Evolutionary conservation across 805 yeast species (phyloP).

Genomic region (Starmerella etchellsii): DNA sequence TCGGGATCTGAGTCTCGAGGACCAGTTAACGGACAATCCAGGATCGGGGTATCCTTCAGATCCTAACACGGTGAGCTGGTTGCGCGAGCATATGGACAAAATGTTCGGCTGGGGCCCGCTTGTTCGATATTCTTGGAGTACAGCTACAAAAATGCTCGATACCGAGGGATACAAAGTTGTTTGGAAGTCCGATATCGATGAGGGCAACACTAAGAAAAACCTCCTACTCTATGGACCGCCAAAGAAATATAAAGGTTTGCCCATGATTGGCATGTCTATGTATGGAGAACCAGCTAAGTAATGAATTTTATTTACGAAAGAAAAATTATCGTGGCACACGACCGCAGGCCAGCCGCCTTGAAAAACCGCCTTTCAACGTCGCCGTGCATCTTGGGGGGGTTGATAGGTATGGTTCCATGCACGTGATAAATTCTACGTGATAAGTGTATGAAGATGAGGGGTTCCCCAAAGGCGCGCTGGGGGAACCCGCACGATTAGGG

Average conservation of each 20-base stretch:
- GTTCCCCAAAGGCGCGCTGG: too few relatives aligned
- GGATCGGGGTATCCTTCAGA: constrained; percentile 97
- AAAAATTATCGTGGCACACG: too few relatives aligned
- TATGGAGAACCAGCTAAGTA: constrained; percentile 7
- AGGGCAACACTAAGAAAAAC: constrained; percentile 2
- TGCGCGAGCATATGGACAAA: constrained; percentile 46
- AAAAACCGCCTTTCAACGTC: too few relatives aligned
- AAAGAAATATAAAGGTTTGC: constrained; percentile 6
- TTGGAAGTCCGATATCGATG: constrained; percentile 41
- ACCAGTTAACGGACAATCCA: constrained; percentile 31
- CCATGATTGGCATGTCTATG: constrained; percentile 7
- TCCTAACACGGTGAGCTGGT: constrained; percentile 73
- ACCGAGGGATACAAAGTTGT: constrained; percentile 43
- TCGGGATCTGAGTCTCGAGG: constrained; percentile 51
- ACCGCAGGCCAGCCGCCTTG: too few relatives aligned
- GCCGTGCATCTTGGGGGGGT: too few relatives aligned
- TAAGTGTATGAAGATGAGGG: too few relatives aligned
- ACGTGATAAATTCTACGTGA: too few relatives aligned
- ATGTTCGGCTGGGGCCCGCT: constrained; percentile 78
- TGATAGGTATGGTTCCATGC: too few relatives aligned
- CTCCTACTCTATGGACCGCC: neutral
- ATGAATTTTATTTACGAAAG: too few relatives aligned
- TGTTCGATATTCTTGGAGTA: constrained; percentile 87
- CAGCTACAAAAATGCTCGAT: constrained; percentile 60
- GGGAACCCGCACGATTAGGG: too few relatives aligned